These are phyloP conservation scores for Talaromyces sp. DNA, from an alignment of 2,329 filamentous ascomycete species.

Conservation along the genomic window DNA sequence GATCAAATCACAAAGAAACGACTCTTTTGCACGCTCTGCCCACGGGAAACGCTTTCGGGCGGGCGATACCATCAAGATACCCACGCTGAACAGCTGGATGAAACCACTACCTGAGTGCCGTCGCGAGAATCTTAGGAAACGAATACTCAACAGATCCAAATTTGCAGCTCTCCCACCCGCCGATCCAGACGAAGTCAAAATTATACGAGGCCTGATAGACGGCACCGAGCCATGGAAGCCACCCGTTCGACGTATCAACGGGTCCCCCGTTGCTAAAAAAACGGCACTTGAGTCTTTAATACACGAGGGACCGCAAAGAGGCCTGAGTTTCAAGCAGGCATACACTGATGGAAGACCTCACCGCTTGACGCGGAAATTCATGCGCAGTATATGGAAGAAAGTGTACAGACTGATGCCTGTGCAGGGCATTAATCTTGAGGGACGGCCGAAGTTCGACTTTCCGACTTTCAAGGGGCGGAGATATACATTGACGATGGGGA, in stretches of 20 bases:
- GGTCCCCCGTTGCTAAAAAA: not conserved
- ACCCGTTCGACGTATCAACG: not conserved
- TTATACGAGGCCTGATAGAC: conserved; percentile 33
- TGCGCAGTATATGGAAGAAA: conserved; percentile 38
- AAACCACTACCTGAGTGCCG: conserved; percentile 30
- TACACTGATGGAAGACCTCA: conserved; percentile 40
- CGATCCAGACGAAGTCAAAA: conserved; percentile 34
- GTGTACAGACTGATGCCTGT: conserved; percentile 34
- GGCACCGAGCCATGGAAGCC: conserved; percentile 32
- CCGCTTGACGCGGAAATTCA: conserved; percentile 37
- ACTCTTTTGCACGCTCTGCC: conserved; percentile 26
- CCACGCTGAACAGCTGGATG: conserved; percentile 36
- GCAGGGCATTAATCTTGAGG: conserved; percentile 26
- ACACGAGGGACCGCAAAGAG: conserved; percentile 36
- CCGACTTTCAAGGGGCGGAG: conserved; percentile 17
- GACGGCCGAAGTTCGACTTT: conserved; percentile 30
- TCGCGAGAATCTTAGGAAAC: conserved; percentile 33
- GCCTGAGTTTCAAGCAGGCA: conserved; percentile 29
- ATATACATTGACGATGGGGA: conserved; percentile 4
- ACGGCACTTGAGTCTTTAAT: conserved; percentile 29
- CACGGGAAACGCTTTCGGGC: conserved; percentile 26
- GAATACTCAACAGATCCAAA: conserved; percentile 37
- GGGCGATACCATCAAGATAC: conserved; percentile 29
- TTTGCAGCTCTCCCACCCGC: conserved; percentile 38
- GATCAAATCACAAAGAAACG: conserved; percentile 33